Conservation (phyloP, 2,329 filamentous ascomycete genomes). For the Rhynchosporium graminicola region DNA sequence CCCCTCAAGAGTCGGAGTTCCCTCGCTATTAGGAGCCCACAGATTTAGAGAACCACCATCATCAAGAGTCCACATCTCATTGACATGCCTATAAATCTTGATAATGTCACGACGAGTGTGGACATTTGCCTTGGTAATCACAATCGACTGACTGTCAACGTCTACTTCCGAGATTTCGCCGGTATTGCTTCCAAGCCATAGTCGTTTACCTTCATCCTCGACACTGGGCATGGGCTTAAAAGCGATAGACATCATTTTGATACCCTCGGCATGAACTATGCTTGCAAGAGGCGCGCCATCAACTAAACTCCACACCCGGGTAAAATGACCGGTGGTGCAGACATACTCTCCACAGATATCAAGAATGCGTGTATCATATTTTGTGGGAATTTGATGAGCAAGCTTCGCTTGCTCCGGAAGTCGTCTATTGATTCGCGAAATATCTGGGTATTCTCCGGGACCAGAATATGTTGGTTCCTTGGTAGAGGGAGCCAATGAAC, state of each 20-base stretch:
- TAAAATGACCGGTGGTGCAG: constrained; percentile 84
- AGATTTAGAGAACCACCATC: constrained; percentile 84
- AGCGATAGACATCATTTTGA: constrained; percentile 76
- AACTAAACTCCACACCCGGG: constrained; percentile 81
- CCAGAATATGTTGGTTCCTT: constrained; percentile 28
- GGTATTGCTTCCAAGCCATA: constrained; percentile 89
- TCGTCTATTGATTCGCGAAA: constrained; percentile 79
- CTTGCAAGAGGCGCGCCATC: constrained; percentile 82
- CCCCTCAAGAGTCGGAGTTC: constrained; percentile 68
- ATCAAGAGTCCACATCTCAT: constrained; percentile 92
- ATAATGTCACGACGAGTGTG: constrained; percentile 80
- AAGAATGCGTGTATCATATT: constrained; percentile 83
- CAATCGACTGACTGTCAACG: constrained; percentile 69
- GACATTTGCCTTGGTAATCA: constrained; percentile 67
- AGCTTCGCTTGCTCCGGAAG: constrained; percentile 74
- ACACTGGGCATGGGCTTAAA: constrained; percentile 83
- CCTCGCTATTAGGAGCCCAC: constrained; percentile 76
- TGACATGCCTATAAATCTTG: constrained; percentile 81
- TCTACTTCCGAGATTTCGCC: constrained; percentile 92
- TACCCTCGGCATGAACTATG: constrained; percentile 78
- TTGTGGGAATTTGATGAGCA: constrained; percentile 74
- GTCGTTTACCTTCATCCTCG: constrained; percentile 73
- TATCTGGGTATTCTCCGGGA: constrained; percentile 71
- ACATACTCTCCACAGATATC: constrained; percentile 86
- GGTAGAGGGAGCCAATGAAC: constrained; percentile 4